Percentiles rank a stretch among this genome's conserved stretches.
Conservation (phyloP, 768 basidiomycete genomes). For the Psilocybe subaeruginosa region DNA sequence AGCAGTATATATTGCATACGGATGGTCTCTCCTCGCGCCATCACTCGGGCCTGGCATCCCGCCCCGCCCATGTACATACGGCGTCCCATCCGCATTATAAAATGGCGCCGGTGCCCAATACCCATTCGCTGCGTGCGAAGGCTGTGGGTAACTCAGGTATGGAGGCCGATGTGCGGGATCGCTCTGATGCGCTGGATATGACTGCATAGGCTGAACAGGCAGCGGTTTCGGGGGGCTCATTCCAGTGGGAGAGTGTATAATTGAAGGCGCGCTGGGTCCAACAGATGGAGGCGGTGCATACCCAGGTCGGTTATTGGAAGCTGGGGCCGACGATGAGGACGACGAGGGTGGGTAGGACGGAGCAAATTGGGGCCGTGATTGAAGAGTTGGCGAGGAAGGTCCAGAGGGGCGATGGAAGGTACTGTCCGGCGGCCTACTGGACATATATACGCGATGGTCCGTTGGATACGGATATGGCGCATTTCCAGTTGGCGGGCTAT, state of each 20-base stretch:
- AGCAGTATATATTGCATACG: slow-evolving; percentile 2
- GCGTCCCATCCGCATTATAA: slow-evolving; percentile 5
- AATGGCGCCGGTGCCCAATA: slow-evolving; percentile 1
- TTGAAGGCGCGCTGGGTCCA: slow-evolving; percentile 12
- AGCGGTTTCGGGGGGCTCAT: slow-evolving; percentile 11
- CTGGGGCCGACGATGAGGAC: background rate
- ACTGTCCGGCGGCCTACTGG: slow-evolving; percentile 5
- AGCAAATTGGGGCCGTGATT: background rate
- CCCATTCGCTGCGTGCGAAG: background rate
- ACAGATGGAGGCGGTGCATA: slow-evolving; percentile 5
- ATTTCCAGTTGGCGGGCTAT: slow-evolving; percentile 1
- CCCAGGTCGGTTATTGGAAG: slow-evolving; percentile 1
- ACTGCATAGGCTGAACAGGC: slow-evolving; percentile 18
- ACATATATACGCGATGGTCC: slow-evolving; percentile 3
- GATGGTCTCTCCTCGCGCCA: background rate
- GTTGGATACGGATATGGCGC: slow-evolving; percentile 3
- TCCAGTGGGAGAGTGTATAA: slow-evolving; percentile 19
- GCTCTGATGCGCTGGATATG: slow-evolving; percentile 14
- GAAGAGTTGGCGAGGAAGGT: background rate
- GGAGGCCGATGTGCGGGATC: slow-evolving; percentile 7
- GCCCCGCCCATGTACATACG: background rate
- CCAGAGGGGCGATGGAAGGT: background rate
- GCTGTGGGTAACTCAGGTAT: background rate
- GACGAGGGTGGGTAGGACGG: background rate
- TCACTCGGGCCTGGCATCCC: background rate